Conservation (phyloP, 2,329 filamentous ascomycete genomes). For the Zymoseptoria crescenta region DNA sequence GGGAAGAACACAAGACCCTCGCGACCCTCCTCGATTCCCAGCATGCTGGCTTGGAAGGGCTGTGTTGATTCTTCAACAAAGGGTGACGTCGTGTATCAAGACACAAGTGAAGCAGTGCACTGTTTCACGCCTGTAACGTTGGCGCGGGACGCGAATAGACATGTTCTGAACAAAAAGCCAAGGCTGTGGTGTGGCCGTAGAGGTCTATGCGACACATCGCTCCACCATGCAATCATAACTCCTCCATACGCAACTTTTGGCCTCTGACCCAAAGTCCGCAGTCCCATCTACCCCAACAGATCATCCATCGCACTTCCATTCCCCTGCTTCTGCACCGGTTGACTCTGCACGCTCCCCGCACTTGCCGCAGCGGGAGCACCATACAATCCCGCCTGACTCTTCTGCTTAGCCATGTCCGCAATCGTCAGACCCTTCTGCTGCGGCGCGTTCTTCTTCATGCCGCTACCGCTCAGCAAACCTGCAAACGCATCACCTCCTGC, state of each 20-base stretch:
- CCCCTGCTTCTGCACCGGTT: constrained; percentile 17
- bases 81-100: background rate
- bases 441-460: constrained; percentile 46
- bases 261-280: too few relatives aligned
- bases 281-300: constrained; percentile 32
- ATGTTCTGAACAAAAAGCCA: too few relatives aligned
- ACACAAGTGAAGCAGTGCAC: background rate
- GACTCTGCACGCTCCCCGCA: constrained; percentile 8
- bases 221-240: too few relatives aligned
- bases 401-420: constrained; percentile 95
- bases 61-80: background rate
- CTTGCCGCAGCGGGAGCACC: constrained; percentile 52
- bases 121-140: background rate
- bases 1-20: too few relatives aligned
- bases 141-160: background rate
- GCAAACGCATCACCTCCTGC: constrained; percentile 75
- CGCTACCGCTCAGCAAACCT: constrained; percentile 65
- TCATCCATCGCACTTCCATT: constrained; percentile 33
- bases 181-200: too few relatives aligned
- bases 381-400: constrained; percentile 92
- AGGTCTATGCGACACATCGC: too few relatives aligned
- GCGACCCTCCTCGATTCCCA: too few relatives aligned
- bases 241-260: too few relatives aligned
- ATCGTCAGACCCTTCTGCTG: constrained; percentile 65
- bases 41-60: too few relatives aligned